Evolutionary conservation across 306 rosid genomes (phyloP).

Genomic region (Ammopiptanthus mongolicus): DNA sequence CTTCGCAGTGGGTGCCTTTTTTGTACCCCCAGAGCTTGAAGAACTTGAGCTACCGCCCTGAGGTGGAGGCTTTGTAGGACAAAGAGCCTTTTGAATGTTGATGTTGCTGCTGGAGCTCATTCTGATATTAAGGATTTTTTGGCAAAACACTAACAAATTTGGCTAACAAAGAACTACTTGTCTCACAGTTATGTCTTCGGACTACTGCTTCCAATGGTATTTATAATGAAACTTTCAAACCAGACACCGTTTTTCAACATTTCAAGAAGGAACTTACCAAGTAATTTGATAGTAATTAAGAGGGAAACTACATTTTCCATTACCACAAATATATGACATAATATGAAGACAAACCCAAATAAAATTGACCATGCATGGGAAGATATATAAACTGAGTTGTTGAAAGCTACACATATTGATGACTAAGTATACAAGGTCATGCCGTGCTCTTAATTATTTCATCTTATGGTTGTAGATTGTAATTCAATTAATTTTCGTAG

Average conservation of each 20-base stretch:
- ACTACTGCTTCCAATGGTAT: too few species aligned
- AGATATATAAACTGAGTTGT: background rate
- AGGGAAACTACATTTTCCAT: background rate
- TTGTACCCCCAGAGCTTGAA: background rate
- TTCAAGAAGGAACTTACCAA: background rate
- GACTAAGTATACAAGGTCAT: background rate
- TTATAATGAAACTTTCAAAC: background rate
- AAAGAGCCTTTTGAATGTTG: background rate
- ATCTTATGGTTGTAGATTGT: background rate
- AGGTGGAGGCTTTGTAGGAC: conserved; percentile 17
- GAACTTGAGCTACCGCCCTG: background rate
- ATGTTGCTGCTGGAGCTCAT: background rate
- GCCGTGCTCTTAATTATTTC: background rate
- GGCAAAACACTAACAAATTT: background rate
- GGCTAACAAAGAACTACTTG: background rate
- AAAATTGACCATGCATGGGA: background rate
- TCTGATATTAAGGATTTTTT: background rate
- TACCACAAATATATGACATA: background rate
- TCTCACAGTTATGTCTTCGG: background rate
- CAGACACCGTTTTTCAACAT: background rate
- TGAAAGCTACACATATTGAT: background rate
- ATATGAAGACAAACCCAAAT: background rate
- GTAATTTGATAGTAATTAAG: background rate
- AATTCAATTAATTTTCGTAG: background rate
- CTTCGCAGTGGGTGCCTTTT: background rate